Evolutionary conservation across 805 yeast species (phyloP).

Genomic region (Teunomyces stri): DNA sequence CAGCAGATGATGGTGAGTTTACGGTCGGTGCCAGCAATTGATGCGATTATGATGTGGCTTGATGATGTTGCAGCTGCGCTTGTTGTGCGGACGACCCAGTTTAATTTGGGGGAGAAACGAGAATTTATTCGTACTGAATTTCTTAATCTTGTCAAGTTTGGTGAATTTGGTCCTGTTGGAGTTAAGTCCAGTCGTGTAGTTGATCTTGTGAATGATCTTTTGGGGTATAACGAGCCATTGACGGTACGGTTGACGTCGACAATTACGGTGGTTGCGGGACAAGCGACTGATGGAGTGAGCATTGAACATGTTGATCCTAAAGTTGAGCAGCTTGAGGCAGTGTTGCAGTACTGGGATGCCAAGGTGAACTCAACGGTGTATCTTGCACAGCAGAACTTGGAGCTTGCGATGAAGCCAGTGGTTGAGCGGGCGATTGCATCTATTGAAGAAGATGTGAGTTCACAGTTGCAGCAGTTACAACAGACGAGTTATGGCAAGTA

Average conservation of each 20-base stretch:
- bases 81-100: background rate
- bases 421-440: conserved; percentile 22
- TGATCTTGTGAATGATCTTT: conserved; percentile 6
- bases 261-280: conserved; percentile 1
- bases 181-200: conserved; percentile 1
- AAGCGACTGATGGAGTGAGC: conserved; percentile 4
- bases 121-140: conserved; percentile 26
- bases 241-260: conserved; percentile 7
- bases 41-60: background rate
- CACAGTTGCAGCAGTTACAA: conserved; percentile 27
- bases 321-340: conserved; percentile 20
- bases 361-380: conserved; percentile 34
- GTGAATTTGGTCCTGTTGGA: conserved; percentile 9
- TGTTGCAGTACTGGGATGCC: conserved; percentile 30
- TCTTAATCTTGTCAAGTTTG: conserved; percentile 20
- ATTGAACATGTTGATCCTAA: conserved; percentile 6
- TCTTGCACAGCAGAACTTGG: conserved; percentile 32
- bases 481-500: conserved; percentile 27
- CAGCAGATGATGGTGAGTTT: background rate
- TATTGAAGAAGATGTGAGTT: conserved; percentile 24
- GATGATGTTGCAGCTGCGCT: background rate
- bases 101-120: conserved; percentile 18
- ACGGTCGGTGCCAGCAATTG: background rate
- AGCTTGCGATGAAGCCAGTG: conserved; percentile 28
- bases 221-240: conserved; percentile 1